Evolutionary conservation across 768 basidiomycete species (phyloP), one percentile per base, ranked within the genome.

Genomic region (Auriculariales sp.): DNA sequence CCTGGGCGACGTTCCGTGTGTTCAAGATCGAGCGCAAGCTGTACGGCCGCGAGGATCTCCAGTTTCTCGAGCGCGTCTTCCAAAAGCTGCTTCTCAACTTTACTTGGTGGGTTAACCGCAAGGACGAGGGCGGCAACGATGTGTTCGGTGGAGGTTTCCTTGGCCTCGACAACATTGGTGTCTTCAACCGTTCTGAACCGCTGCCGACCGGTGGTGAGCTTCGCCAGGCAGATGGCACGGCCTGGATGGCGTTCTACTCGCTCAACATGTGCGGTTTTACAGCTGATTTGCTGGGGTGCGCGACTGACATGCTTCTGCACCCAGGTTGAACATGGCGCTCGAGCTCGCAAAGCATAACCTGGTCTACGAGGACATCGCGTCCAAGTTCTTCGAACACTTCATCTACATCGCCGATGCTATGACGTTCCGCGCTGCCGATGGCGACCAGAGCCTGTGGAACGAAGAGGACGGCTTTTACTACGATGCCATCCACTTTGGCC

Each of bases 241-340:
- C 94, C 0, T 99, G 95, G 95, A 99, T 99, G 95, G 95, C 92
- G 28, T 99, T 98, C 70, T 99, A 94, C 65, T 91, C 83, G 56
- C 66, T 98, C 51, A 95, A 95, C 60, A 98, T 98, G 95, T 88
- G 53, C 57, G 78, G 57, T 27, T 7, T 3, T 29, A n/a, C n/a
- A 7, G 6, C 35, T 17, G 9, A 12, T 28, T 11, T 34, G 27
- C n/a, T 17, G 34, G 17, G n/a, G 35, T 46, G 14, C 17, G 19
- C 24, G 31, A 35, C 48, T 44, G 35, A 24, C 14, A 49, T 33
- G 47, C 17, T 54, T 53, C 50, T 46, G 28, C 47, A 12, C 10
- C 9, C 50, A 92, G 89, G 90, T 66, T 99, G 63, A 94, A 85
- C 64, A 99, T 99, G 62, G 93, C 95, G 0, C 76, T 99, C 39